These are phyloP conservation scores for Penicillium expansum DNA, from an alignment of 2,329 filamentous ascomycete species.

Conservation along the genomic window DNA sequence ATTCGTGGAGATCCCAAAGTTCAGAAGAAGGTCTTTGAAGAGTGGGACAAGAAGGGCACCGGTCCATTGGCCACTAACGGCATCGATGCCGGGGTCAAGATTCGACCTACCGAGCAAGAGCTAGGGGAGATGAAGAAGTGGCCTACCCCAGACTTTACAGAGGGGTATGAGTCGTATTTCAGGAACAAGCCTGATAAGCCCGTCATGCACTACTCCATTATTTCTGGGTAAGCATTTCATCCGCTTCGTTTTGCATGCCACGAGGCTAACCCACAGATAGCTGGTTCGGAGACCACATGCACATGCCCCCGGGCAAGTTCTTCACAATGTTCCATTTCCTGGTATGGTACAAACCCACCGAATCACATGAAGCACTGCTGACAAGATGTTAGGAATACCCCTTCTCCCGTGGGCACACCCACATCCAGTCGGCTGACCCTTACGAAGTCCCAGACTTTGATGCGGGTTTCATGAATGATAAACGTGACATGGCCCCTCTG, in stretches of 20 bases:
- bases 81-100: constrained; percentile 77
- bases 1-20: constrained; percentile 68
- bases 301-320: constrained; percentile 72
- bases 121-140: constrained; percentile 66
- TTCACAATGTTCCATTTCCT: constrained; percentile 83
- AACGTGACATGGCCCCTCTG: constrained; percentile 79
- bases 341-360: constrained; percentile 15
- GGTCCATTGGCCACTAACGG: constrained; percentile 75
- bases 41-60: constrained; percentile 77
- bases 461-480: constrained; percentile 80
- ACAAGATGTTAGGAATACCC: constrained; percentile 58
- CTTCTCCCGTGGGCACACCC: constrained; percentile 69
- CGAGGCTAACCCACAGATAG: constrained; percentile 19
- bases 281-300: constrained; percentile 51
- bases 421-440: constrained; percentile 68
- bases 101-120: constrained; percentile 67
- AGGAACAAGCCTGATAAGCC: constrained; percentile 82
- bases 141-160: constrained; percentile 67
- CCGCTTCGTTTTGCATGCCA: neutral
- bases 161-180: constrained; percentile 78
- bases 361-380: neutral
- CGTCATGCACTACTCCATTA: constrained; percentile 80
- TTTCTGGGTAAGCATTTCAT: constrained; percentile 53
- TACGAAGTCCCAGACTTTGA: constrained; percentile 77
- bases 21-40: constrained; percentile 70